Evolutionary conservation across 495 filamentous ascomycete species (phyloP), one percentile per base, ranked within the genome.

Genomic region (Neurospora pannonica): DNA sequence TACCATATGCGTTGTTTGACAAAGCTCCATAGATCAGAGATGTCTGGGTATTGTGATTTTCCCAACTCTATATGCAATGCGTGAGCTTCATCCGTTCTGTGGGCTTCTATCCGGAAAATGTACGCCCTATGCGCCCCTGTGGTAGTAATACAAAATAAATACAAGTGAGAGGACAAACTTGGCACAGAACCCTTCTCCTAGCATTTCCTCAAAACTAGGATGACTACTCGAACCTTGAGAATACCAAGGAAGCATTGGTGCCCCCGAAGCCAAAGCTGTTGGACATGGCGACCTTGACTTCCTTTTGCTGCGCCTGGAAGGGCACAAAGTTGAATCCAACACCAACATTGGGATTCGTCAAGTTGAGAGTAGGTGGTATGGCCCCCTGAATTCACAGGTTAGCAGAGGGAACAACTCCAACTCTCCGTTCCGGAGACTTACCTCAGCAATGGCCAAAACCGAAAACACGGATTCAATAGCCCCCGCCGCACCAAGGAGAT

Each of bases 251-350:
- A 62, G 95, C 95, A 84, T 98, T 98, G 10, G 96, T 99, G 38
- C 96, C 96, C 11, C 96, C 96, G 85, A 99, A 99, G 2, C 96
- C 96, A 86, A 99, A 99, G 79, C 95, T 98, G 78, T 99, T 99
- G 24, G 93, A 94, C 77, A 99, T 75, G 39, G 91, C 92, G 36
- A 95, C 92, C 73, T 91, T 86, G 31, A 98, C 90, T 11, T 84
- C 74, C 76, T 89, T 89, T 37, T 91, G 80, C 79, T 98, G 95
- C 3, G 92, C 86, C 38, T 85, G 75, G 1, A 89, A 85, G 0
- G 94, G 90, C 3, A 97, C 90, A 83, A 97, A 95, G 82, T 99
- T 98, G 85, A 94, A 97, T 72, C 91, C 85, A 71, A 94, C 93
- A 10, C 89, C 92, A 71, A 90, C 85, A 34, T 88, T 87, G 28